These are phyloP conservation scores for Hericium erinaceus DNA, from an alignment of 768 basidiomycete genomes.

Conservation along the genomic window DNA sequence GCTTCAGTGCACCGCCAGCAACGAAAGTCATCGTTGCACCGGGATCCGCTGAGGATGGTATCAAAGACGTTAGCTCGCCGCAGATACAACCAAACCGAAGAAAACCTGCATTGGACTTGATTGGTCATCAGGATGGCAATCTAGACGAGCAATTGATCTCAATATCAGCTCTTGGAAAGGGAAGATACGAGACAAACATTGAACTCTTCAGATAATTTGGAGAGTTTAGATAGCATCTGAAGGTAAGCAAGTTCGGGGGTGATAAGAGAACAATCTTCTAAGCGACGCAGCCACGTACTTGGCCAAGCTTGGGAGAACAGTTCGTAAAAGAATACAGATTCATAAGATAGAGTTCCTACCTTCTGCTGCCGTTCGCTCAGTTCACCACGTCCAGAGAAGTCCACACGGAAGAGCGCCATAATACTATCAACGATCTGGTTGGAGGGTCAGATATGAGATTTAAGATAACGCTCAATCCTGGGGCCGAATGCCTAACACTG, in stretches of 20 bases:
- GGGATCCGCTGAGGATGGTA: conserved; percentile 54
- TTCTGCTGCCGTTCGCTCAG: conserved; percentile 92
- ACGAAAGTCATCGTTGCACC: conserved; percentile 95
- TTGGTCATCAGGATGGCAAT: conserved; percentile 85
- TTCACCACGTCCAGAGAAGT: conserved; percentile 90
- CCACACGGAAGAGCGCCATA: conserved; percentile 93
- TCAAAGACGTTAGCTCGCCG: neutral
- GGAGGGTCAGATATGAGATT: neutral
- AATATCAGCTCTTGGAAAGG: neutral
- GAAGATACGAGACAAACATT: conserved; percentile 41
- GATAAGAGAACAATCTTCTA: no score
- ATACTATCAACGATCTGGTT: conserved; percentile 87
- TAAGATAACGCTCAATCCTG: neutral
- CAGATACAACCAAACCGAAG: neutral
- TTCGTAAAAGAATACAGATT: conserved; percentile 2
- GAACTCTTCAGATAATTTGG: conserved; percentile 87
- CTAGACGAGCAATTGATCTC: conserved; percentile 28
- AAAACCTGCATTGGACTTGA: conserved; percentile 72
- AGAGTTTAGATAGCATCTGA: conserved; percentile 85
- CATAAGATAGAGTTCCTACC: conserved; percentile 24
- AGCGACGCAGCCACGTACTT: conserved; percentile 34
- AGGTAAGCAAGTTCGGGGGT: neutral
- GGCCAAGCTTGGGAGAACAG: conserved; percentile 52
- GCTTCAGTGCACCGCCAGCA: conserved; percentile 86
- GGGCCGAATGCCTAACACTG: neutral